Percentiles rank a stretch among this genome's conserved stretches.
Conservation (phyloP, 352 stramenopile genomes). For the Phytophthora citrophthora region DNA sequence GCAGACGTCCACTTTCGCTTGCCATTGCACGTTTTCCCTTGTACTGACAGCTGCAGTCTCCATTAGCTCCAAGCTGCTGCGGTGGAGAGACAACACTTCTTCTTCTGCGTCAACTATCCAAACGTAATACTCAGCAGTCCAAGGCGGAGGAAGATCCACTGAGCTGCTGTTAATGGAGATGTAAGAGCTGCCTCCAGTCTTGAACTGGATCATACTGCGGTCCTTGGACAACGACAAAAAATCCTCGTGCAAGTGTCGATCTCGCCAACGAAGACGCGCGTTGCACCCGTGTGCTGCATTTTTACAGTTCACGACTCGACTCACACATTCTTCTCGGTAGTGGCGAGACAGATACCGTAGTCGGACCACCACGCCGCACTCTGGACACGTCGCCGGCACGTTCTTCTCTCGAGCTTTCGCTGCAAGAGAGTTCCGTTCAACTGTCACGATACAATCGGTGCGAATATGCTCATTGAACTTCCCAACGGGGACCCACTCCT, state of each 20-base stretch:
- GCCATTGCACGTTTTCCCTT: constrained; percentile 49
- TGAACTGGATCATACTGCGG: constrained; percentile 60
- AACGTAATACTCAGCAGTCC: constrained; percentile 75
- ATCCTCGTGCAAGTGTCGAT: constrained; percentile 76
- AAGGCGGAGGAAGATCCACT: constrained; percentile 60
- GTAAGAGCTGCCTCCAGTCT: constrained; percentile 49
- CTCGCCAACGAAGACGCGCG: constrained; percentile 60
- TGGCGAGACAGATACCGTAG: constrained; percentile 50
- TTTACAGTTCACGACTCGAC: constrained; percentile 69
- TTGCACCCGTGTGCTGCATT: constrained; percentile 73
- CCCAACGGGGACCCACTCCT: constrained; percentile 75
- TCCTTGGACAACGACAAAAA: constrained; percentile 53
- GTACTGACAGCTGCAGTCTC: constrained; percentile 45
- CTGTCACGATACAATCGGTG: constrained; percentile 53
- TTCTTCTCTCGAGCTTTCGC: constrained; percentile 58
- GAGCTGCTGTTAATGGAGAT: constrained; percentile 42
- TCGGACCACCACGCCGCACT: constrained; percentile 56
- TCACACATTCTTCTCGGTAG: constrained; percentile 56
- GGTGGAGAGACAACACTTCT: constrained; percentile 61
- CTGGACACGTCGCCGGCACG: constrained; percentile 41
- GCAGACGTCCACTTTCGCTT: constrained; percentile 47
- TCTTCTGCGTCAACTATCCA: constrained; percentile 58
- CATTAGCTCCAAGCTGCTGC: constrained; percentile 41
- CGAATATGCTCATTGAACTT: constrained; percentile 58
- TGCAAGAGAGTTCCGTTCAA: constrained; percentile 64